Evolutionary conservation across 352 stramenopile species (phyloP).

Genomic region (Phytophthora sojae): DNA sequence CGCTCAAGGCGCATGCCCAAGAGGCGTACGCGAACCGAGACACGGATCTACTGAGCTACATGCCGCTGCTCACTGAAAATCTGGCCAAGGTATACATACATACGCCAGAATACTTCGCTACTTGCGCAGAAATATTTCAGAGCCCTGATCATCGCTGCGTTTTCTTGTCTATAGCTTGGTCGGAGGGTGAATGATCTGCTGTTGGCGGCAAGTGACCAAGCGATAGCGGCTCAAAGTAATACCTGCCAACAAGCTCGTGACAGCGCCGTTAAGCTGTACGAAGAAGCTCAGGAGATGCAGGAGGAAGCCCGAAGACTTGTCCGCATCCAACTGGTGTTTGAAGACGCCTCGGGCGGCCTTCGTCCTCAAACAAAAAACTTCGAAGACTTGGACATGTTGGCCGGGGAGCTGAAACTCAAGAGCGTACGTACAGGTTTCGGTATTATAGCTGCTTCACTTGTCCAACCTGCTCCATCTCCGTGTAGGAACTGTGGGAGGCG

Average conservation of each 20-base stretch:
- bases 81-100: slow-evolving; percentile 14
- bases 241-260: slow-evolving; percentile 42
- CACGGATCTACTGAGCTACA: slow-evolving; percentile 42
- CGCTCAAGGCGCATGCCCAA: slow-evolving; percentile 41
- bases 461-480: too few species aligned
- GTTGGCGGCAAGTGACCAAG: slow-evolving; percentile 38
- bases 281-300: slow-evolving; percentile 37
- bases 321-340: slow-evolving; percentile 52
- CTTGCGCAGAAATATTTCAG: background rate
- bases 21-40: slow-evolving; percentile 41
- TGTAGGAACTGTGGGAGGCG: slow-evolving; percentile 62
- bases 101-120: background rate
- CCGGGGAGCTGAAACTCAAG: slow-evolving; percentile 58
- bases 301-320: slow-evolving; percentile 38
- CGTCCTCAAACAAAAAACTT: slow-evolving; percentile 47
- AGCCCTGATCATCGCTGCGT: background rate
- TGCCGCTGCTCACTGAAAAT: slow-evolving; percentile 28
- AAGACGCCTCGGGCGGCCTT: slow-evolving; percentile 41
- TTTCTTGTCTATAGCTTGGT: slow-evolving; percentile 14
- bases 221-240: slow-evolving; percentile 41
- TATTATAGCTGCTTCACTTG: background rate
- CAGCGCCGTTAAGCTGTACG: slow-evolving; percentile 33
- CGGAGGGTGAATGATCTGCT: slow-evolving; percentile 36
- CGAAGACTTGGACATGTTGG: slow-evolving; percentile 40
- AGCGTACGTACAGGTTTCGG: slow-evolving; percentile 33